Evolutionary conservation across 805 yeast genomes (phyloP).

Genomic region (Candida vartiovaarae): DNA sequence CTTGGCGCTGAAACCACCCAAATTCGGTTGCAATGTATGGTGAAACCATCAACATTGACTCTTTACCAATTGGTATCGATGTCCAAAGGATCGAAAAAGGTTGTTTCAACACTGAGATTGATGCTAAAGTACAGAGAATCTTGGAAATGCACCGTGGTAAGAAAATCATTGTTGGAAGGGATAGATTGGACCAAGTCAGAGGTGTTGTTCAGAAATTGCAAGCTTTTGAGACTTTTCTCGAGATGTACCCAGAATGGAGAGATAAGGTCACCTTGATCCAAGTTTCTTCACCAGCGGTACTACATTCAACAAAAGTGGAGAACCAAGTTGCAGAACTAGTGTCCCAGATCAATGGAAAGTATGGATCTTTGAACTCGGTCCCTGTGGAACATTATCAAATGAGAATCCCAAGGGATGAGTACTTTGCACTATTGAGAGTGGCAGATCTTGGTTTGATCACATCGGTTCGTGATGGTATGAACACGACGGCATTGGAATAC

Average conservation of each 20-base stretch:
- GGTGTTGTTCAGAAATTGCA: conserved; percentile 91
- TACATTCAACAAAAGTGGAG: conserved; percentile 54
- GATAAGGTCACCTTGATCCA: conserved; percentile 84
- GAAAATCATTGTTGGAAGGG: conserved; percentile 89
- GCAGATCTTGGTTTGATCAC: conserved; percentile 90
- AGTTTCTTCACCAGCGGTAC: conserved; percentile 68
- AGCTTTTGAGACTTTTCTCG: conserved; percentile 83
- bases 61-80: conserved; percentile 89
- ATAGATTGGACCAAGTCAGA: conserved; percentile 82
- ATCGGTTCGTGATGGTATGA: conserved; percentile 92
- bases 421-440: conserved; percentile 76
- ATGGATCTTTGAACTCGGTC: conserved; percentile 72
- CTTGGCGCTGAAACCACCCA: conserved; percentile 58
- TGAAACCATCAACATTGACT: conserved; percentile 60
- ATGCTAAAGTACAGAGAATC: conserved; percentile 58
- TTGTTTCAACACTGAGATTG: conserved; percentile 38
- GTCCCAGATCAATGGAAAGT: conserved; percentile 73
- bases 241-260: conserved; percentile 89
- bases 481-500: conserved; percentile 89
- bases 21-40: conserved; percentile 67
- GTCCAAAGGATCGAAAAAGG: conserved; percentile 60
- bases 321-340: conserved; percentile 79
- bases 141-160: conserved; percentile 54
- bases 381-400: conserved; percentile 93
- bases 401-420: conserved; percentile 82